These are phyloP conservation scores for Paulownia fortunei DNA, from an alignment of 257 asterid genomes.

Conservation along the genomic window DNA sequence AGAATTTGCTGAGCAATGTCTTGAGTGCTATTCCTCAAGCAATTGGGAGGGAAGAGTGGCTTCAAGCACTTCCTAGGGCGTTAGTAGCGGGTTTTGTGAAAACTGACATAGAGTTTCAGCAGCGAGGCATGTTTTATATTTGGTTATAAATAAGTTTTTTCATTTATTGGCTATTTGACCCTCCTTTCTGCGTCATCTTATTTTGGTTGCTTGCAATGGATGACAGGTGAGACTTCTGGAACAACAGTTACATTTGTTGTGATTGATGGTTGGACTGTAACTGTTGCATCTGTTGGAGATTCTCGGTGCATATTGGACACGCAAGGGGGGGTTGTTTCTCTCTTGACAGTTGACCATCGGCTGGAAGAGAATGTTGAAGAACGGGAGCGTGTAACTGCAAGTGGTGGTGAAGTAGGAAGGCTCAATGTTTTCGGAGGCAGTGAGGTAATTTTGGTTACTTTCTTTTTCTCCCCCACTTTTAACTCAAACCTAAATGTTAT, in stretches of 20 bases:
- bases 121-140: constrained; percentile 59
- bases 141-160: too few relatives aligned
- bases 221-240: constrained; percentile 95
- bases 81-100: constrained; percentile 97
- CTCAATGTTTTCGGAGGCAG: constrained; percentile 90
- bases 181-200: constrained; percentile 27
- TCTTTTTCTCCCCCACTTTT: too few relatives aligned
- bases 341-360: constrained; percentile 93
- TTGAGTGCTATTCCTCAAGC: constrained; percentile 87
- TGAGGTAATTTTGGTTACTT: constrained; percentile 56
- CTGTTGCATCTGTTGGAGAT: constrained; percentile 99
- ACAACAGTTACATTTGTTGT: constrained; percentile 96
- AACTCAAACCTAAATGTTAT: too few relatives aligned
- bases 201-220: constrained; percentile 24
- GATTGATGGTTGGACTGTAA: constrained; percentile 96
- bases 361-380: constrained; percentile 95
- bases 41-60: constrained; percentile 89
- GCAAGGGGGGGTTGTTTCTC: constrained; percentile 87
- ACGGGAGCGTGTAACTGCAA: constrained; percentile 96
- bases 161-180: constrained; percentile 12
- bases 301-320: constrained; percentile 96
- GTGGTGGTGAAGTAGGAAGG: constrained; percentile 98
- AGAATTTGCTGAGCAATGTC: constrained; percentile 82
- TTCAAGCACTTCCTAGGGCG: constrained; percentile 96
- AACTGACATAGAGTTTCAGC: constrained; percentile 96